Percentiles rank a stretch among this genome's conserved stretches.
phyloP scores from a whole-genome alignment of 1,284 basidiomycete genomes.

The Salmacisia buchloeana region DNA sequence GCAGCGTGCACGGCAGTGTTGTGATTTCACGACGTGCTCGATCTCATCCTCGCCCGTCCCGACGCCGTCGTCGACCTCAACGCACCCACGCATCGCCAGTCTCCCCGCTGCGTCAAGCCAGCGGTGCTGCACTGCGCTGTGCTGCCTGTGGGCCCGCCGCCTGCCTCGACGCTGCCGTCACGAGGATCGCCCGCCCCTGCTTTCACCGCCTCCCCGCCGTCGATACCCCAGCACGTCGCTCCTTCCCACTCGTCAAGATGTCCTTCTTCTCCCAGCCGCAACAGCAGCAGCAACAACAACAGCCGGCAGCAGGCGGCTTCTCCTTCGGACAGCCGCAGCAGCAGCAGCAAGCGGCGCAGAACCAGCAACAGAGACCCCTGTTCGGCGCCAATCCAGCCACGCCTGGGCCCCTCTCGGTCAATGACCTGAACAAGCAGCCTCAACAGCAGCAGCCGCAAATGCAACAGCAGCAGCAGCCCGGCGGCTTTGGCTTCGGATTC shows the following conservation, averaged over 20 bases:
- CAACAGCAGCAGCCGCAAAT: not conserved
- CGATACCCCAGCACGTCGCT: too few species aligned
- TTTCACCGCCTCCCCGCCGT: too few species aligned
- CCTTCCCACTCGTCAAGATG: not conserved
- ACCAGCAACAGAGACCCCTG: not conserved
- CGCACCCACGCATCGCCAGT: too few species aligned
- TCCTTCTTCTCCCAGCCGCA: not conserved
- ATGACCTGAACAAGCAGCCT: constrained; percentile 1
- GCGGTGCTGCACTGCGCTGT: too few species aligned
- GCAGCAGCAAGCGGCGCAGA: not conserved
- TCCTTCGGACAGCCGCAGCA: not conserved
- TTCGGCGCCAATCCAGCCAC: not conserved
- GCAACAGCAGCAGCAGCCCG: not conserved
- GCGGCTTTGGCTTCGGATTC: not conserved
- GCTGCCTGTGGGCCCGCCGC: too few species aligned
- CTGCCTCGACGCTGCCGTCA: too few species aligned
- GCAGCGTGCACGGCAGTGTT: too few species aligned
- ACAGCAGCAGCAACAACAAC: not conserved
- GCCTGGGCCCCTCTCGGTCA: constrained; percentile 3
- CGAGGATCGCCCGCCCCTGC: too few species aligned
- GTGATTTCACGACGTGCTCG: too few species aligned
- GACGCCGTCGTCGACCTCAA: too few species aligned
- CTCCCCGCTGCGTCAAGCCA: too few species aligned
- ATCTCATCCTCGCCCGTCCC: too few species aligned
- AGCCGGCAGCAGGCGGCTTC: not conserved